phyloP scores from a whole-genome alignment of 2,329 filamentous ascomycete genomes.

The Nothophoma quercina region DNA sequence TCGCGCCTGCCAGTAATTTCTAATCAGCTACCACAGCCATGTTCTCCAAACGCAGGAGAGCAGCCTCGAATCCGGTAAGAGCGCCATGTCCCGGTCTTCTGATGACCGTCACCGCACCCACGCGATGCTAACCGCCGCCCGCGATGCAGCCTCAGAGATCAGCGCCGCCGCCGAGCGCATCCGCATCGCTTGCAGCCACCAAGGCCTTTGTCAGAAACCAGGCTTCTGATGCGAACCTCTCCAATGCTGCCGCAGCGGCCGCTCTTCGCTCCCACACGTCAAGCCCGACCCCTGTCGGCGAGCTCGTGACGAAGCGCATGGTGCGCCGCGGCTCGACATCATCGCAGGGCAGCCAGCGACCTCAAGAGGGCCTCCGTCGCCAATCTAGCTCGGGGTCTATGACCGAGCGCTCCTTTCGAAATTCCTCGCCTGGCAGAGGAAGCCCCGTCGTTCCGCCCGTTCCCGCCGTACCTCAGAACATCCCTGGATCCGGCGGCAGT shows the following conservation, averaged over 20 bases:
- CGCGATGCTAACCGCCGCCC: constrained; percentile 28
- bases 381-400: constrained; percentile 79
- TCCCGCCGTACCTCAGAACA: constrained; percentile 70
- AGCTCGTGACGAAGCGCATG: constrained; percentile 88
- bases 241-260: constrained; percentile 84
- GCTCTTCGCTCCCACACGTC: constrained; percentile 81
- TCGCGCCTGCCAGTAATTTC: constrained; percentile 29
- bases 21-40: constrained; percentile 33
- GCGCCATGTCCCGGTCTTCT: constrained; percentile 8
- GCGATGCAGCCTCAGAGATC: constrained; percentile 41
- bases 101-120: constrained; percentile 7
- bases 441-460: constrained; percentile 69
- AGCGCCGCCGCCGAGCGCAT: constrained; percentile 66
- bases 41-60: constrained; percentile 44
- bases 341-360: constrained; percentile 62
- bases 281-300: constrained; percentile 79
- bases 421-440: constrained; percentile 62
- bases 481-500: constrained; percentile 35
- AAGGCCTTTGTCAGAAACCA: constrained; percentile 79
- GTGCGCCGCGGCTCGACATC: constrained; percentile 75
- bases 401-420: constrained; percentile 87
- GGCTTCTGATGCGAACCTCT: constrained; percentile 71
- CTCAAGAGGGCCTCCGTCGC: constrained; percentile 48
- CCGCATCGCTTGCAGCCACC: constrained; percentile 79
- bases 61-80: constrained; percentile 45